Base-by-base conservation (phyloP, 139 green algal genomes). In the Coccomyxa sp. region DNA sequence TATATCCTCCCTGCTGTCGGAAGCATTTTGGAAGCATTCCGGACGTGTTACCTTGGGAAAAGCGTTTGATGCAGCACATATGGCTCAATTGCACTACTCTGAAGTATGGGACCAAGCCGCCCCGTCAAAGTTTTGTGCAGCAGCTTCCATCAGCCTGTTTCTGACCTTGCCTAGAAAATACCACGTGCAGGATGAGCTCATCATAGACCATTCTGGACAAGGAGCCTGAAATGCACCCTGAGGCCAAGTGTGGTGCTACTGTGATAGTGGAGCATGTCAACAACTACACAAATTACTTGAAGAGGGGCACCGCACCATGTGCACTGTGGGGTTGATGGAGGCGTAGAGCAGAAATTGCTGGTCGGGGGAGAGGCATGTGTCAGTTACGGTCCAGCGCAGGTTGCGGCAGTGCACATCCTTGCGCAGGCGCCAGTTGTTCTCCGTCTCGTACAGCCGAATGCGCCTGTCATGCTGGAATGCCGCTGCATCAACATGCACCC, bases 291-390 rank as follows among this genome's bases (percentile, higher is more conserved):
- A 9, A 71, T 71, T 11, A 28, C 7, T 71, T n/a, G 3, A 76
- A 57, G 58, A 68, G 63, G 38, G 3, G 38, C 38, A 51, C 38
- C 89, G 80, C 45, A 95, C 93, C 83, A 95, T 77, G 86, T 95
- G 91, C 38, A 95, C 91, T 18, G 90, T 82, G 15, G 91, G 91
- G 32, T 79, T 89, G 85, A 97, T 96, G 84, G 83, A 89, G 77
- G 90, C 82, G 81, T 98, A 98, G 30, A 97, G 82, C n/a, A 98
- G 84, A 76, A 92, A 91, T 51, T 88, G 85, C 76, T 93, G 86
- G 83, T 98, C 95, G 16, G 89, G 89, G 9, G 89, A 95, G 16
- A 98, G 78, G 59, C 80, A 85, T 13, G 94, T 97, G 88, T 99
- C 96, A 10, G 92, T 95, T 71, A 95, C 84, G 15, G 93, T 96